Evolutionary conservation across 805 yeast species (phyloP).

Genomic region (Kodamaea fukazawae): DNA sequence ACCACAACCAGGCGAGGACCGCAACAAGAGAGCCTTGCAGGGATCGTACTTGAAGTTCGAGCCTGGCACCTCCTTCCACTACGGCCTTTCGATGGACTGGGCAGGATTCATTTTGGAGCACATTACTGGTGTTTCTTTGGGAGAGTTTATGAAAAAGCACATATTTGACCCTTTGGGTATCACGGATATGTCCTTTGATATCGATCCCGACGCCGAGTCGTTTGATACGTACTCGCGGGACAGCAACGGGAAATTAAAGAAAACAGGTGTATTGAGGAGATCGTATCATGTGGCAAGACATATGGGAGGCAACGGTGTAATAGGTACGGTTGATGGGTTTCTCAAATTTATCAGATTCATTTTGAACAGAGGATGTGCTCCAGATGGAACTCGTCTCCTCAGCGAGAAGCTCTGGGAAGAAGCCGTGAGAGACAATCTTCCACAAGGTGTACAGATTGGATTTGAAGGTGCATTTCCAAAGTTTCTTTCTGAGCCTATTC

Average conservation of each 20-base stretch:
- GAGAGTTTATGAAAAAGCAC: slow-evolving; percentile 28
- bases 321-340: slow-evolving; percentile 36
- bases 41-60: slow-evolving; percentile 17
- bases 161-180: slow-evolving; percentile 30
- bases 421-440: slow-evolving; percentile 34
- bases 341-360: slow-evolving; percentile 36
- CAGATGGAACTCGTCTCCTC: slow-evolving; percentile 32
- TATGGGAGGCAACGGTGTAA: slow-evolving; percentile 46
- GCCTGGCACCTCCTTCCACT: slow-evolving; percentile 37
- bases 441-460: slow-evolving; percentile 19
- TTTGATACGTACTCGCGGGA: neutral
- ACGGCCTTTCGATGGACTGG: slow-evolving; percentile 40
- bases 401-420: slow-evolving; percentile 26
- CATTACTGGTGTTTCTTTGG: slow-evolving; percentile 29
- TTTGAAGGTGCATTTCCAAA: slow-evolving; percentile 17
- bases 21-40: neutral
- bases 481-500: neutral
- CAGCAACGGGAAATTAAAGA: neutral
- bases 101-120: slow-evolving; percentile 34
- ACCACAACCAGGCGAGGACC: neutral
- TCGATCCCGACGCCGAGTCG: neutral
- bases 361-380: slow-evolving; percentile 40
- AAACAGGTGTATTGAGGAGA: neutral
- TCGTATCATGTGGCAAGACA: slow-evolving; percentile 9
- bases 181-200: neutral